phyloP scores from a whole-genome alignment of 1,284 basidiomycete genomes.

The Ceratobasidium sp. region DNA sequence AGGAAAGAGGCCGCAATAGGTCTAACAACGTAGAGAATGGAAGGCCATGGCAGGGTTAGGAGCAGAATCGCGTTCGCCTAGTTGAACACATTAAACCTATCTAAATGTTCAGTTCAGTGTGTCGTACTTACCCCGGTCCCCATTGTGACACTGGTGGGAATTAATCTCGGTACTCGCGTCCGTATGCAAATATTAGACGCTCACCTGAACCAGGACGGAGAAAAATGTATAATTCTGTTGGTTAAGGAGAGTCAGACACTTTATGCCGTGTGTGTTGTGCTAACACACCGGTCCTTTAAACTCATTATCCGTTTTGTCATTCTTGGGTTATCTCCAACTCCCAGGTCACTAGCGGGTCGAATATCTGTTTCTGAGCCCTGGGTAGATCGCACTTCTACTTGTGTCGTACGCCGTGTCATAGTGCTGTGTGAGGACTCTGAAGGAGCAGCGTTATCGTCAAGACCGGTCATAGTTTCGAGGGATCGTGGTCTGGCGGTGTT shows the following conservation, averaged over 20 bases:
- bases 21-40: conserved; percentile 33
- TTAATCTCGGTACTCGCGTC: not conserved
- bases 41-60: conserved; percentile 38
- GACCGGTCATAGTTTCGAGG: conserved; percentile 11
- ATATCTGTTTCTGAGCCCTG: conserved; percentile 7
- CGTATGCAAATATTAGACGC: not conserved
- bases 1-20: conserved; percentile 39
- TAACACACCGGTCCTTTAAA: conserved; percentile 37
- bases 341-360: not conserved
- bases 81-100: not conserved
- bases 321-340: not conserved
- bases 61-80: conserved; percentile 36
- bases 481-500: too few species aligned
- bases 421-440: not conserved
- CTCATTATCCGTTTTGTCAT: not conserved
- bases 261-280: not conserved
- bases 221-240: conserved; percentile 36
- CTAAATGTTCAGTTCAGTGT: not conserved
- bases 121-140: conserved; percentile 26
- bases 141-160: conserved; percentile 33
- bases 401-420: conserved; percentile 21
- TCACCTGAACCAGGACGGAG: conserved; percentile 42
- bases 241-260: not conserved
- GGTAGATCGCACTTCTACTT: not conserved
- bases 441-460: conserved; percentile 2